Evolutionary conservation across 257 asterid species (phyloP).

Genomic region (Plantago major): DNA sequence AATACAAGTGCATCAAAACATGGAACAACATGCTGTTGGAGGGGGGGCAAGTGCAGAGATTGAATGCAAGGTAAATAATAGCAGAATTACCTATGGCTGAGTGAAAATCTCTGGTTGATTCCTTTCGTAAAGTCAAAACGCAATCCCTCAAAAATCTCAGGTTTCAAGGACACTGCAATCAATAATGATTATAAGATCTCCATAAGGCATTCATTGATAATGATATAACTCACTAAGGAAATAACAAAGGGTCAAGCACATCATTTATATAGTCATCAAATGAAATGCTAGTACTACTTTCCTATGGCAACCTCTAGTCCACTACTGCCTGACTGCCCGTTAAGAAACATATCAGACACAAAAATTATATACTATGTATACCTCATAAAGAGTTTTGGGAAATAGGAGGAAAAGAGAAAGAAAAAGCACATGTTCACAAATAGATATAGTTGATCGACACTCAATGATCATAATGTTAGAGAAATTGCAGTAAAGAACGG

Average conservation of each 20-base stretch:
- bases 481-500: not conserved
- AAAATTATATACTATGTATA: not conserved
- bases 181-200: conserved; percentile 15
- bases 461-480: not conserved
- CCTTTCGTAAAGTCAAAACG: conserved; percentile 94
- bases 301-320: not conserved
- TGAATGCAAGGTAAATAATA: conserved; percentile 7
- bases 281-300: not conserved
- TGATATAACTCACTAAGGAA: not conserved
- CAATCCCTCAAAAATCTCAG: conserved; percentile 95
- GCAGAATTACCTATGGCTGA: conserved; percentile 83
- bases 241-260: not conserved
- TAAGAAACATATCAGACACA: not conserved
- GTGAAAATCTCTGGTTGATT: conserved; percentile 80
- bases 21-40: conserved; percentile 1
- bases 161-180: conserved; percentile 94
- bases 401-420: not conserved
- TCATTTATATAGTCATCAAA: not conserved
- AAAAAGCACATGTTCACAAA: not conserved
- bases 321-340: not conserved
- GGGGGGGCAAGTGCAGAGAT: not conserved
- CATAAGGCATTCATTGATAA: too few relatives aligned
- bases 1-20: conserved; percentile 1
- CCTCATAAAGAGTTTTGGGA: not conserved
- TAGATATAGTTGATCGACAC: not conserved